These are phyloP conservation scores for Colletotrichum lupini DNA, from an alignment of 2,329 filamentous ascomycete species.

Conservation along the genomic window DNA sequence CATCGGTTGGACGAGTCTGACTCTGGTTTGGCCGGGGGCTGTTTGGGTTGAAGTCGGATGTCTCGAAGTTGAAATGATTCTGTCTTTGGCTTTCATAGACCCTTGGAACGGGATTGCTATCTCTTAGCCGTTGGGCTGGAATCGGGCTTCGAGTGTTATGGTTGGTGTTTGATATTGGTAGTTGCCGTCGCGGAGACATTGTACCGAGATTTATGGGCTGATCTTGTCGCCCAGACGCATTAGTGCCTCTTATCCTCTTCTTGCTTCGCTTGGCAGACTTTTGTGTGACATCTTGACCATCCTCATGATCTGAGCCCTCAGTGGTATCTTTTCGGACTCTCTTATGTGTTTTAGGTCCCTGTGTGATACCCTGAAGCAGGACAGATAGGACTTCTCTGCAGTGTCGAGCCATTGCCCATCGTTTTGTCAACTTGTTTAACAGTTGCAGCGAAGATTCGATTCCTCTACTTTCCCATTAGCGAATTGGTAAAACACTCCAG, in stretches of 20 bases:
- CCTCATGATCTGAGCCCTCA: neutral
- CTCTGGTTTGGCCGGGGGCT: neutral
- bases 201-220: neutral
- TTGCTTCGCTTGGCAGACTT: neutral
- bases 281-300: neutral
- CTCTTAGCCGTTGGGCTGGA: neutral
- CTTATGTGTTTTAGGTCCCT: neutral
- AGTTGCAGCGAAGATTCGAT: slow-evolving; percentile 6
- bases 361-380: slow-evolving; percentile 8
- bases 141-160: neutral
- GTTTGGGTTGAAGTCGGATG: too few relatives aligned
- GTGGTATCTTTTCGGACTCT: neutral
- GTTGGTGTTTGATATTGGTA: neutral
- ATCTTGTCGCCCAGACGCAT: neutral
- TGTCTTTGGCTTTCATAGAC: neutral
- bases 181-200: neutral
- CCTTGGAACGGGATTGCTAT: too few relatives aligned
- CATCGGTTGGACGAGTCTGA: neutral
- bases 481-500: neutral
- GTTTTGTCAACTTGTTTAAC: neutral
- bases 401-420: slow-evolving; percentile 29
- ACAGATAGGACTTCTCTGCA: slow-evolving; percentile 27
- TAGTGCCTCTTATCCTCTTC: neutral
- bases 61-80: neutral
- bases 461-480: slow-evolving; percentile 8